A percentile compares a stretch with the other conserved stretches of the same genome.
phyloP scores from a whole-genome alignment of 129 eudicot genomes.

The Mikania micrantha region DNA sequence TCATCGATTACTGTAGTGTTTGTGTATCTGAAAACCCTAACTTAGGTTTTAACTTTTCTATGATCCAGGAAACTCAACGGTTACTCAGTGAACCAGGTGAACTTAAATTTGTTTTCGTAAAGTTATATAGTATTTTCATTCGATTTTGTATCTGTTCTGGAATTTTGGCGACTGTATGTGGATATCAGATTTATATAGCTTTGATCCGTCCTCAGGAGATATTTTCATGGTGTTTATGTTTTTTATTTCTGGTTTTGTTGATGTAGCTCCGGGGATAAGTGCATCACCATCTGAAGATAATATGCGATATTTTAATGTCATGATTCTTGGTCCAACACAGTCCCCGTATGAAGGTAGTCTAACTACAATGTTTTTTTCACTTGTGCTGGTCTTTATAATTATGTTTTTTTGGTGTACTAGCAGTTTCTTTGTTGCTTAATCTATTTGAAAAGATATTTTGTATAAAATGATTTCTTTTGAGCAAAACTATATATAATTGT shows the following conservation, averaged over 20 bases:
- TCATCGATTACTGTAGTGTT: slow-evolving; percentile 5
- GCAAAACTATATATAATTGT: background rate
- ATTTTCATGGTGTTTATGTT: too few species aligned
- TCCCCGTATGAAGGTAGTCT: slow-evolving; percentile 51
- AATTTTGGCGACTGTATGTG: background rate
- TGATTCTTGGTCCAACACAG: slow-evolving; percentile 54
- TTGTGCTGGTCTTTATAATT: background rate
- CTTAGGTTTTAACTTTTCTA: slow-evolving; percentile 3
- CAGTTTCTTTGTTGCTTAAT: background rate
- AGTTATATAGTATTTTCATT: background rate
- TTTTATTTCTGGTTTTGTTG: background rate
- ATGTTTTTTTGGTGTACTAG: background rate
- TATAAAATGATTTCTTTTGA: background rate
- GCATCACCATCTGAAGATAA: slow-evolving; percentile 61
- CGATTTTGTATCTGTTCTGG: background rate
- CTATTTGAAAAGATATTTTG: background rate
- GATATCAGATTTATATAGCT: too few species aligned
- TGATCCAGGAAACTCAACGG: slow-evolving; percentile 51
- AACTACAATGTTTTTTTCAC: background rate
- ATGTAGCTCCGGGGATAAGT: slow-evolving; percentile 51
- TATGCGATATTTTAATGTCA: slow-evolving; percentile 52
- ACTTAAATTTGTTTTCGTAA: background rate
- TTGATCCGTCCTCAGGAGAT: too few species aligned
- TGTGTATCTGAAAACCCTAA: slow-evolving; percentile 17
- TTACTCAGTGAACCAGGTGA: slow-evolving; percentile 59